Base-by-base conservation (phyloP, 1,284 basidiomycete genomes). In the Moniliophthora roreri region DNA sequence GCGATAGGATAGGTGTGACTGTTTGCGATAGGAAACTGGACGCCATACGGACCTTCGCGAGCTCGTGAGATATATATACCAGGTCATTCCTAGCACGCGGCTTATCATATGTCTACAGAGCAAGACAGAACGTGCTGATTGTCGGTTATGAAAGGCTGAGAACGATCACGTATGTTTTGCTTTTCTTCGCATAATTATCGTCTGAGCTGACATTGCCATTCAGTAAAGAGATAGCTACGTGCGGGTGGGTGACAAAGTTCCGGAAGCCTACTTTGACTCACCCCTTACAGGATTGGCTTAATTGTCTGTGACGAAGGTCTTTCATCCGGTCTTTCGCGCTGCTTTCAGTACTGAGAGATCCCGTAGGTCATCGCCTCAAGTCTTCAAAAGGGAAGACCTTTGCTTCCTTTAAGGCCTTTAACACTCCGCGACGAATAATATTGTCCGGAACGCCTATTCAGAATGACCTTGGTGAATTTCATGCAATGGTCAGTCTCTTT, bases 361-460 rank as follows among this genome's bases (percentile, higher is more conserved):
- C 36, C 35, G 44, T 53, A 91, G 93, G 95, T 1, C 97, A 99
- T 69, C 81, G 96, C 23, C 78, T 99, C 35, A 99, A 98, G 66
- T 95, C 94, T 13, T 87, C 91, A 3, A 88, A 85, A 57, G 95
- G 91, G 64, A 97, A 98, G 74, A 98, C 95, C 0, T 91, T 90
- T 1, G 81, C 80, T 49, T 92, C 94, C 84, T 96, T 98, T 65
- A 86, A 91, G 57, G 80, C 82, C 13, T 74, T 99, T 36, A 76
- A 75, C 50, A 93, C 91, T 1, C 79, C 79, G 4, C 77, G 91
- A 21, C 77, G 93, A 40, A 80, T 95, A 55, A 96, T 99, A 49
- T 76, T 99, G 2, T 96, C 95, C 0, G 97, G 97, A 16, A 99
- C 97, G 1, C 97, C 97, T 0, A 93, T 99, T 42, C 93, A 99